Percentiles rank a stretch among this genome's conserved stretches.
phyloP scores from a whole-genome alignment of 768 basidiomycete genomes.

The Daedaleopsis nitida region DNA sequence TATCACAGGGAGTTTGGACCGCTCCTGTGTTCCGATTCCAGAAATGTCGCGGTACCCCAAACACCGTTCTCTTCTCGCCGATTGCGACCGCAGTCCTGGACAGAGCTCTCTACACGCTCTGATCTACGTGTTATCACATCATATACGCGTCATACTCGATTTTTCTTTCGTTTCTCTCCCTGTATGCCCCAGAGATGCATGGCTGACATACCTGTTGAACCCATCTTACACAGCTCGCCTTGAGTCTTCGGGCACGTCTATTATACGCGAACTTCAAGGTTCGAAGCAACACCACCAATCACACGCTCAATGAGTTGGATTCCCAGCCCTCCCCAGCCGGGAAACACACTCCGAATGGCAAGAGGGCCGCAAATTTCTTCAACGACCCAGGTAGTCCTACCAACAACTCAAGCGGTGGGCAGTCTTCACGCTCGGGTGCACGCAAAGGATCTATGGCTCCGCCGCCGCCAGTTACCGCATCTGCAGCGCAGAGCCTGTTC shows the following conservation, averaged over 20 bases:
- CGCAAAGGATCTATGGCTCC: constrained; percentile 32
- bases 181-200: background rate
- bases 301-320: constrained; percentile 73
- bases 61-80: no score
- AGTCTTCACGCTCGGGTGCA: constrained; percentile 30
- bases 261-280: constrained; percentile 87
- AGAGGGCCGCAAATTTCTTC: constrained; percentile 46
- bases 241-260: constrained; percentile 76
- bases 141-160: background rate
- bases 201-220: constrained; percentile 5
- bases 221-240: constrained; percentile 62
- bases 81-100: no score
- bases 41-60: no score
- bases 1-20: background rate
- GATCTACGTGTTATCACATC: background rate
- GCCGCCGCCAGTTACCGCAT: constrained; percentile 34
- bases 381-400: constrained; percentile 54
- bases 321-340: constrained; percentile 49
- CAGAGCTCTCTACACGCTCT: no score
- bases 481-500: constrained; percentile 63
- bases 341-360: constrained; percentile 31
- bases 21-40: background rate
- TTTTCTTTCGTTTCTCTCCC: background rate
- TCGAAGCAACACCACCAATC: constrained; percentile 65
- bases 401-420: constrained; percentile 45